Percentiles rank a stretch among this genome's conserved stretches.
These are phyloP conservation scores for Chrysopogon serrulatus DNA, from an alignment of 176 grass and related monocot genomes.

Conservation along the genomic window DNA sequence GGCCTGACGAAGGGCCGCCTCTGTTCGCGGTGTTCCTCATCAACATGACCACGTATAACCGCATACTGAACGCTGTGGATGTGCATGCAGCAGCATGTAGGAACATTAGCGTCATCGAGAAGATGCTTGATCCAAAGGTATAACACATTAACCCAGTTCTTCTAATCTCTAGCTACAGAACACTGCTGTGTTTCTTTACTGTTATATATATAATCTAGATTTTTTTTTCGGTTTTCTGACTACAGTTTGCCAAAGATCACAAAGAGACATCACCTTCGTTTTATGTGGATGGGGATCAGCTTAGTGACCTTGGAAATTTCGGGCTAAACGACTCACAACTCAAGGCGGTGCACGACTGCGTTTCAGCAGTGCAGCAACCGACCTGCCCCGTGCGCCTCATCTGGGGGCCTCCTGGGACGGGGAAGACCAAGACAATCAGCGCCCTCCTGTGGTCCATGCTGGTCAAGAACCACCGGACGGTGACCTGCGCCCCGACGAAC, in stretches of 20 bases:
- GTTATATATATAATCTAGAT: not conserved
- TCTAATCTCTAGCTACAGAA: not conserved
- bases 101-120: constrained; percentile 18
- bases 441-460: constrained; percentile 43
- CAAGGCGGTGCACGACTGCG: constrained; percentile 38
- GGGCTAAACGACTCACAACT: constrained; percentile 48
- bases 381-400: constrained; percentile 37
- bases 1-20: not conserved
- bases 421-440: constrained; percentile 85
- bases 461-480: constrained; percentile 34
- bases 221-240: not conserved
- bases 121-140: constrained; percentile 31
- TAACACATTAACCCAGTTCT: not conserved
- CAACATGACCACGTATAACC: constrained; percentile 60
- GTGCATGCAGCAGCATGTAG: not conserved
- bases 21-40: constrained; percentile 50
- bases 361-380: constrained; percentile 3
- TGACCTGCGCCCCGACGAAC: constrained; percentile 82
- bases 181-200: not conserved
- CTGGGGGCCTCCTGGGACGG: constrained; percentile 70
- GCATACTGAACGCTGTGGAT: constrained; percentile 49
- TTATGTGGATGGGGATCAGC: not conserved
- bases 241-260: not conserved
- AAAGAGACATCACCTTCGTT: not conserved
- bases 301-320: not conserved